Evolutionary conservation across 208 protist species (phyloP), one percentile per base, ranked within the genome.

Genomic region (Crithidia expoeki): DNA sequence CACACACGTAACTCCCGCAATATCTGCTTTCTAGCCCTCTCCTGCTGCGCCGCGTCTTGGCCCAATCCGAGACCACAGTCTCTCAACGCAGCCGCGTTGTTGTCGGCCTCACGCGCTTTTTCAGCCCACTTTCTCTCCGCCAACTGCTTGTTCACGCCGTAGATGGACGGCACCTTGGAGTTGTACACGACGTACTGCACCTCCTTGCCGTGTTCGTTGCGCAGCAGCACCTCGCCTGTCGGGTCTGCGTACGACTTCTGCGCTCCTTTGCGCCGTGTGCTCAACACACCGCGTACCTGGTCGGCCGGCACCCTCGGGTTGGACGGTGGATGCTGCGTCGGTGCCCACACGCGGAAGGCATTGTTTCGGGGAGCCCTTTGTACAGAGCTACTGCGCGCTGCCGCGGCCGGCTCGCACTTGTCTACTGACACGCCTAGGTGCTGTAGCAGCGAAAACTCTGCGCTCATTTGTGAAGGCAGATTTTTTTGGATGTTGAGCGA

Each of bases 181-280:
- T 90, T 84, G 73, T 88, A 92, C n/a, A 90, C 79, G n/a, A 84
- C 61, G 40, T 85, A 90, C 69, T 90, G 78, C 25, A 80, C 79
- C 52, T 81, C 57, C 12, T 63, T 62, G 2, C 72, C 63, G 58
- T 81, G 52, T n/a, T 81, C 77, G 6, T 50, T 62, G 27, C 70
- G 72, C 9, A 76, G 49, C 21, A 93, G 32, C 36, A 93, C 85
- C 30, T 93, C 84, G 2, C 81, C 81, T 3, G 79, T 74, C 4
- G 83, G 85, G 51, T 90, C 88, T 11, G 82, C 88, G 33, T 88
- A 76, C 2, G 25, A 46, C 23, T 21, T 40, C 9, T 63, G 21
- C 12, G 50, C 21, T 5, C 64, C 65, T n/a, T 40, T 55, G 2
- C 59, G 69, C 7, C 17, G 16, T 38, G 34, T 53, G 2, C 47